phyloP scores from a whole-genome alignment of 805 yeast genomes.

The Sugiyamaella americana region DNA sequence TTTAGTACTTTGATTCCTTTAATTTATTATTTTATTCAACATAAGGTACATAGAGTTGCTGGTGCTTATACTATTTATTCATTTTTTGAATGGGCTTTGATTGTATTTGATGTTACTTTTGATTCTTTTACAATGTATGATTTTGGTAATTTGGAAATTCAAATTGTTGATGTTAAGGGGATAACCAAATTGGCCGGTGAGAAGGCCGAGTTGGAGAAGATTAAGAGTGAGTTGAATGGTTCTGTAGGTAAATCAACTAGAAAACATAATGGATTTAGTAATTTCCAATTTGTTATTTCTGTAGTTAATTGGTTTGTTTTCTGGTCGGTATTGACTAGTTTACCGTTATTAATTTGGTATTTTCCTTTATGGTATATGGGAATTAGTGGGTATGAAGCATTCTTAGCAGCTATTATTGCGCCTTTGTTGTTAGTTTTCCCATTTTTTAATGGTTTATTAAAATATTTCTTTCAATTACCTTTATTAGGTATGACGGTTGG shows the following conservation, averaged over 20 bases:
- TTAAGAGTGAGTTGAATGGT: constrained; percentile 9
- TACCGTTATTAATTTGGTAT: constrained; percentile 88
- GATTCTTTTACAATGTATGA: constrained; percentile 76
- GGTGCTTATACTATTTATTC: constrained; percentile 98
- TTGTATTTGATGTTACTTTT: constrained; percentile 74
- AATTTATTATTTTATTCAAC: constrained; percentile 84
- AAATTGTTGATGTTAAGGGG: constrained; percentile 29
- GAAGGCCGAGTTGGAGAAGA: constrained; percentile 4
- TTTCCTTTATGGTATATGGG: constrained; percentile 99
- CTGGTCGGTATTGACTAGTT: constrained; percentile 79
- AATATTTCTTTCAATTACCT: constrained; percentile 46
- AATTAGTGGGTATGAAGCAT: constrained; percentile 86
- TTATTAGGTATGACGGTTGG: constrained; percentile 50
- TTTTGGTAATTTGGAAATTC: constrained; percentile 55
- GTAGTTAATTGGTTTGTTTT: constrained; percentile 64
- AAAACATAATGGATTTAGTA: constrained; percentile 25
- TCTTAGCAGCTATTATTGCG: constrained; percentile 46
- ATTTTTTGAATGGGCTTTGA: constrained; percentile 88
- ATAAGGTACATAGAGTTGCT: constrained; percentile 75
- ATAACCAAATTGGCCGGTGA: constrained; percentile 19
- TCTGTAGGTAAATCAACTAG: constrained; percentile 18
- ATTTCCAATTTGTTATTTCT: constrained; percentile 28
- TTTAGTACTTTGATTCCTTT: constrained; percentile 74
- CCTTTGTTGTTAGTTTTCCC: constrained; percentile 52
- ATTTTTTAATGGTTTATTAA: constrained; percentile 37